Evolutionary conservation across 139 green algal genomes (phyloP).

Genomic region (Gonium pectorale): DNA sequence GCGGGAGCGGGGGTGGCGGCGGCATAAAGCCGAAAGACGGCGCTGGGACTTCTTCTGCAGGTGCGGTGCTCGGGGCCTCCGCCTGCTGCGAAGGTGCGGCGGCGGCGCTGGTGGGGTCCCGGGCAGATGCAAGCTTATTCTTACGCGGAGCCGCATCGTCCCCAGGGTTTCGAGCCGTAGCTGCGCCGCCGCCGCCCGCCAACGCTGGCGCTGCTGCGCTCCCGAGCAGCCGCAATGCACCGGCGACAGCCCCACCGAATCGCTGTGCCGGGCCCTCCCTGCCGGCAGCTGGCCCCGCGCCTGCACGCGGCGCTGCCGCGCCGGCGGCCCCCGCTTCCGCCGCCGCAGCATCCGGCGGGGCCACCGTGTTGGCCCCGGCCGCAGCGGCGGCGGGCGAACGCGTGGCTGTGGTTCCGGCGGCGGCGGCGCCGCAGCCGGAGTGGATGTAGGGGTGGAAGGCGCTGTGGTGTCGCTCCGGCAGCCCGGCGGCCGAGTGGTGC

Average conservation of each 20-base stretch:
- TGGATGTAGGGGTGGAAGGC: not conserved
- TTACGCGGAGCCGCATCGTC: too few relatives aligned
- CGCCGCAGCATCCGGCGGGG: too few relatives aligned
- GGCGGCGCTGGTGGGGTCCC: too few relatives aligned
- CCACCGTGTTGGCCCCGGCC: too few relatives aligned
- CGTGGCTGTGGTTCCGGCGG: not conserved
- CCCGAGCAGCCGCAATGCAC: not conserved
- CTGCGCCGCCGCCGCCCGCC: too few relatives aligned
- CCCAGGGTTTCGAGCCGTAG: not conserved
- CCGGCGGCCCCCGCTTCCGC: not conserved
- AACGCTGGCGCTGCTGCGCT: not conserved
- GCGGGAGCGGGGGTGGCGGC: too few relatives aligned
- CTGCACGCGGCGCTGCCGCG: not conserved
- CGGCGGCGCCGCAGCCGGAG: not conserved
- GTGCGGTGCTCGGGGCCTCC: too few relatives aligned
- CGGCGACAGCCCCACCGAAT: not conserved
- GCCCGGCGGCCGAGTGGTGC: not conserved
- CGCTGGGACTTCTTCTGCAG: not conserved
- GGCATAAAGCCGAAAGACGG: not conserved
- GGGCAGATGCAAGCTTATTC: too few relatives aligned
- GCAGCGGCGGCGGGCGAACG: too few relatives aligned
- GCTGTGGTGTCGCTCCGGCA: not conserved
- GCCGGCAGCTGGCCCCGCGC: not conserved
- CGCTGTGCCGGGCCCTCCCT: not conserved
- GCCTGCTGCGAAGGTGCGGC: too few relatives aligned